A percentile compares a stretch with the other conserved stretches of the same genome.
Evolutionary conservation across 257 asterid species (phyloP).

Genomic region (Nicotiana tabacum): DNA sequence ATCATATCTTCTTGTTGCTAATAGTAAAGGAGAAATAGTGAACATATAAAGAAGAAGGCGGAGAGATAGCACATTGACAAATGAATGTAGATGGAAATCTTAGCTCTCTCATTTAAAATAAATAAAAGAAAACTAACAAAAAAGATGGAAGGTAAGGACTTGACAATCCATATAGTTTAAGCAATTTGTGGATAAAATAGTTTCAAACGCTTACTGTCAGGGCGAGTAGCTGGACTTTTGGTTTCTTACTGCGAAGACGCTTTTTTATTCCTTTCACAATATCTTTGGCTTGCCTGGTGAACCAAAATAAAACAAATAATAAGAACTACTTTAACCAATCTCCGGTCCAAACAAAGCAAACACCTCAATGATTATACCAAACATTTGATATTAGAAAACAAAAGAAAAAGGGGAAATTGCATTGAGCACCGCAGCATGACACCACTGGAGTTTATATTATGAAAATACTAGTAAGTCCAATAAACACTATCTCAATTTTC

Average conservation of each 20-base stretch:
- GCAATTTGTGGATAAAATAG: neutral
- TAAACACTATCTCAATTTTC: neutral
- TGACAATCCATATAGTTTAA: conserved; percentile 6
- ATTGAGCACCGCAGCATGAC: neutral
- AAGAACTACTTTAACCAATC: neutral
- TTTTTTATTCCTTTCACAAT: conserved; percentile 12
- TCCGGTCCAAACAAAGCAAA: conserved; percentile 1
- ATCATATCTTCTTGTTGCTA: neutral
- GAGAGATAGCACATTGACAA: neutral
- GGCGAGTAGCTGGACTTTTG: conserved; percentile 19
- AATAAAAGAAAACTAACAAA: neutral
- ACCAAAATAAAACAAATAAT: neutral
- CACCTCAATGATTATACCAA: neutral
- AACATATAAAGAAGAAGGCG: neutral
- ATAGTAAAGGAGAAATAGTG: neutral
- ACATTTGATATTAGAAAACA: neutral
- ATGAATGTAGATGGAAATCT: neutral
- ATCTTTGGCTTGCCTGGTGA: conserved; percentile 18
- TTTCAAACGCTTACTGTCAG: conserved; percentile 10
- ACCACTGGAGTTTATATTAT: neutral
- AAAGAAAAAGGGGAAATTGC: neutral
- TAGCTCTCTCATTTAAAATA: neutral
- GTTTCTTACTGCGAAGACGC: conserved; percentile 9
- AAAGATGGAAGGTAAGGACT: neutral
- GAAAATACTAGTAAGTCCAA: too few species aligned